Evolutionary conservation across 176 grass and related monocot species (phyloP).

Genomic region (Paspalum notatum): DNA sequence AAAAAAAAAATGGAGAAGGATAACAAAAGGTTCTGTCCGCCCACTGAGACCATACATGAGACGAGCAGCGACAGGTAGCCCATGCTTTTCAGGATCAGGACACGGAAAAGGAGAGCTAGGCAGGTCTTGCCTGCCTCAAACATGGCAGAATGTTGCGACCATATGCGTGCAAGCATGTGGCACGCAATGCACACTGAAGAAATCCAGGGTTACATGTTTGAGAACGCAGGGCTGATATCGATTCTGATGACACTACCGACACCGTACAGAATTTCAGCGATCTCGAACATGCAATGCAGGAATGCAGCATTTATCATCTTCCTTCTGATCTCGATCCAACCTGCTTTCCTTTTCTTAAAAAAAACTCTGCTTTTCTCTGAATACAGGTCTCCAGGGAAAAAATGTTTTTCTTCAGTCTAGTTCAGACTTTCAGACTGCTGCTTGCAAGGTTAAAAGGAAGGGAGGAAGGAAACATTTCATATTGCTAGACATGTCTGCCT

Average conservation of each 20-base stretch:
- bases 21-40: neutral
- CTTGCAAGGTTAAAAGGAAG: neutral
- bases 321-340: neutral
- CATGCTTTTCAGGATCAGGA: no score
- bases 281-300: neutral
- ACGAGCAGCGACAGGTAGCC: neutral
- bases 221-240: neutral
- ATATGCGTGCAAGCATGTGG: neutral
- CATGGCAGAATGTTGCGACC: slow-evolving; percentile 16
- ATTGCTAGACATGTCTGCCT: neutral
- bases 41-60: neutral
- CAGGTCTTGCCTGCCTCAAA: neutral
- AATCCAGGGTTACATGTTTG: neutral
- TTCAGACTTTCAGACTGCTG: neutral
- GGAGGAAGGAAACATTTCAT: neutral
- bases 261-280: neutral
- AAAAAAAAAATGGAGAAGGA: no score
- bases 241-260: neutral
- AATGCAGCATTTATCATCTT: neutral
- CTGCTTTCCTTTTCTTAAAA: no score
- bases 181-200: neutral
- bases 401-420: no score
- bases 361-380: neutral
- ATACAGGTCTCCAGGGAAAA: neutral
- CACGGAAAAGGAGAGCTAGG: neutral